Conservation (phyloP, 2,329 filamentous ascomycete genomes). For the Aphanocladium album region DNA sequence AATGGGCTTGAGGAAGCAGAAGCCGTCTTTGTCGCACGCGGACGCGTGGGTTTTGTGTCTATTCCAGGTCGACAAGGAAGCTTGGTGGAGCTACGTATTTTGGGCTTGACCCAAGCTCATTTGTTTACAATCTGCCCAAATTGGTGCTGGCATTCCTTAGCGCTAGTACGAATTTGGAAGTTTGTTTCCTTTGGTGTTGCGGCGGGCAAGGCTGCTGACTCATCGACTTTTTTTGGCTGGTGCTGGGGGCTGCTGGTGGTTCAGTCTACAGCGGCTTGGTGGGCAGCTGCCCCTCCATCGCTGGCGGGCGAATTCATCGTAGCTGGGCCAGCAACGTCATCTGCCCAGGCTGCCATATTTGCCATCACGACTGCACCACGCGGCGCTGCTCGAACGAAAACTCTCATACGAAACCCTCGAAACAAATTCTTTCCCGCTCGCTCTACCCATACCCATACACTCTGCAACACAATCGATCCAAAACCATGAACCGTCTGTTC, state of each 20-base stretch:
- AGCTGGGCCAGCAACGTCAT: background rate
- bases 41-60: constrained; percentile 12
- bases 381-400: too few relatives aligned
- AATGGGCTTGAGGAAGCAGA: background rate
- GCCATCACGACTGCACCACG: too few relatives aligned
- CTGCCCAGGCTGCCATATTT: background rate
- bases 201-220: background rate
- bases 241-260: background rate
- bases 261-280: background rate
- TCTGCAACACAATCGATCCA: background rate
- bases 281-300: background rate
- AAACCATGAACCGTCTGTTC: constrained; percentile 90
- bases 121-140: constrained; percentile 15
- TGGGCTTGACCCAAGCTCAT: background rate
- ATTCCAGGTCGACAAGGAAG: background rate
- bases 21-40: constrained; percentile 3
- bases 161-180: constrained; percentile 5
- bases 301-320: background rate
- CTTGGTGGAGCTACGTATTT: constrained; percentile 9
- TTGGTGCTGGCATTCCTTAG: background rate
- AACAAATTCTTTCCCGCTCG: too few relatives aligned
- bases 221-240: background rate
- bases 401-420: background rate
- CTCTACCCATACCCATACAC: too few relatives aligned
- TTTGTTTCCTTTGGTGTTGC: constrained; percentile 4